phyloP scores from a whole-genome alignment of 306 rosid species.

The Astragalus glycyphyllos region DNA sequence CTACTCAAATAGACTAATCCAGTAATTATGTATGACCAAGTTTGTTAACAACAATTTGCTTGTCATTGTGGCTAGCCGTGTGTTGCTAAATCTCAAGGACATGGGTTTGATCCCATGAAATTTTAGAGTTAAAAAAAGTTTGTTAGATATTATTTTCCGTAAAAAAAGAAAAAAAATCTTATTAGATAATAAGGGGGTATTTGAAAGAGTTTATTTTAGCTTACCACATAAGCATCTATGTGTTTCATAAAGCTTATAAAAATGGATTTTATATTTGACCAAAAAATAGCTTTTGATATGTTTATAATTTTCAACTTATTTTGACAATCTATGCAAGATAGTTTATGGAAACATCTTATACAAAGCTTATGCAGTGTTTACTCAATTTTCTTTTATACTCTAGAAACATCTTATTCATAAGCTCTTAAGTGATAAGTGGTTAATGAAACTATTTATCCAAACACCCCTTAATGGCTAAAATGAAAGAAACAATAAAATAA shows the following conservation, averaged over 20 bases:
- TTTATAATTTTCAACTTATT: too few species aligned
- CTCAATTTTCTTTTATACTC: background rate
- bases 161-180: too few species aligned
- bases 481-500: slow-evolving; percentile 13
- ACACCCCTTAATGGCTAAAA: slow-evolving; percentile 12
- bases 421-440: background rate
- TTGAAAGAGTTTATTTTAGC: background rate
- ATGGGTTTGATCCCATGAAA: too few species aligned
- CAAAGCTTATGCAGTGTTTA: background rate
- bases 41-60: background rate
- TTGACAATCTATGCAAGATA: background rate
- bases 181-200: background rate
- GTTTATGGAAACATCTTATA: background rate
- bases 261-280: background rate
- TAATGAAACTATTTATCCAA: background rate
- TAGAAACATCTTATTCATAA: background rate
- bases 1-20: background rate
- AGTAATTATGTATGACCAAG: background rate
- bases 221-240: background rate
- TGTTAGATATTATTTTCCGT: background rate
- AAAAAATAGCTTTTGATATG: background rate
- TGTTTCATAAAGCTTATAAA: background rate
- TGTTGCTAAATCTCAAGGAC: too few species aligned
- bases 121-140: too few species aligned
- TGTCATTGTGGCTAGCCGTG: too few species aligned